Evolutionary conservation across 306 rosid species (phyloP).

Genomic region (Prunus campanulata): DNA sequence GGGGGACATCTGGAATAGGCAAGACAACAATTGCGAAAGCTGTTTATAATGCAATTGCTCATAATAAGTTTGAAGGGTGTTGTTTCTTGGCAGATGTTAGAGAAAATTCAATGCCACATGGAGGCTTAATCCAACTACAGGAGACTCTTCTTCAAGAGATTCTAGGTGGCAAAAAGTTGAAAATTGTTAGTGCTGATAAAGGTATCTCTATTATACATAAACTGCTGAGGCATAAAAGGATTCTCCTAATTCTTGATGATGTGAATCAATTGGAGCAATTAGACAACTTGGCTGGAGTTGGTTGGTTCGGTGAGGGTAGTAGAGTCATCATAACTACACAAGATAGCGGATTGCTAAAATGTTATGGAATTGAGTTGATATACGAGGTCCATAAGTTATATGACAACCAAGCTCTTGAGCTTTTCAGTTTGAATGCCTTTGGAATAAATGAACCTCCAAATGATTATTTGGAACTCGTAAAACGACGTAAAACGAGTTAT

Average conservation of each 20-base stretch:
- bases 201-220: neutral
- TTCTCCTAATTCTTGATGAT: neutral
- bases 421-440: conserved; percentile 9
- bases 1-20: neutral
- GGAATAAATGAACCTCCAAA: neutral
- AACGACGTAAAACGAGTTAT: too few relatives aligned
- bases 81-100: too few relatives aligned
- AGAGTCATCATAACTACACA: conserved; percentile 11
- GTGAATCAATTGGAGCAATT: too few relatives aligned
- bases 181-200: neutral
- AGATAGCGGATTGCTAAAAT: neutral
- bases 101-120: too few relatives aligned
- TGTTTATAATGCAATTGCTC: too few relatives aligned
- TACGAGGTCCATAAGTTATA: neutral
- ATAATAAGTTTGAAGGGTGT: too few relatives aligned
- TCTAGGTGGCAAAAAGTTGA: neutral
- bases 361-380: neutral
- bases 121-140: neutral
- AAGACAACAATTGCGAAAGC: too few relatives aligned
- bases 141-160: neutral
- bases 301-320: neutral
- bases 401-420: neutral
- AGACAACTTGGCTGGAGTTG: neutral
- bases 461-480: neutral
- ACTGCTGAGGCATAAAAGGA: neutral